Percentiles rank a stretch among this genome's conserved stretches.
Evolutionary conservation across 306 rosid genomes (phyloP).

Genomic region (Trifolium subterraneum): DNA sequence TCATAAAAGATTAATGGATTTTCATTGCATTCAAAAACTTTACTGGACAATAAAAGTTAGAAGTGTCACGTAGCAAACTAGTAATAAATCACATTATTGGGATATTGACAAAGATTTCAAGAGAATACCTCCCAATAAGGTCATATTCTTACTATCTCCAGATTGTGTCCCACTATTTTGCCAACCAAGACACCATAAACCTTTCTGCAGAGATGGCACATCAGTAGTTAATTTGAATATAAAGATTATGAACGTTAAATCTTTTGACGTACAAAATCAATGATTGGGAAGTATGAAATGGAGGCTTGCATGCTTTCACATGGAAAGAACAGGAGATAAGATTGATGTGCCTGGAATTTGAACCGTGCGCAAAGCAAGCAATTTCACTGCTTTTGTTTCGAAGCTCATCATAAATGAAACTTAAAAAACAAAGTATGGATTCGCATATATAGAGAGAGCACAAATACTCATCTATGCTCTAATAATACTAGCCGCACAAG

Average conservation of each 20-base stretch:
- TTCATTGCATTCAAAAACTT: constrained; percentile 15
- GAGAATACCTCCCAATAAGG: constrained; percentile 88
- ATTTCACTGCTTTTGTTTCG: constrained; percentile 9
- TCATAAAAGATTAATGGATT: no score
- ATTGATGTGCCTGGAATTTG: constrained; percentile 10
- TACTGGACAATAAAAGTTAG: background rate
- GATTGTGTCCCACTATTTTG: constrained; percentile 94
- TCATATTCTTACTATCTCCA: constrained; percentile 82
- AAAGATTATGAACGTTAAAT: constrained; percentile 27
- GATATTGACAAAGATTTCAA: constrained; percentile 26
- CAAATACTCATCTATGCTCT: background rate
- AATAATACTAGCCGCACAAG: background rate
- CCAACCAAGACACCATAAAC: constrained; percentile 96
- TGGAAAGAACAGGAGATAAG: constrained; percentile 9
- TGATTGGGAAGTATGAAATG: constrained; percentile 13
- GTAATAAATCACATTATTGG: constrained; percentile 15
- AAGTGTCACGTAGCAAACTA: constrained; percentile 29
- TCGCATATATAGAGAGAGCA: constrained; percentile 17
- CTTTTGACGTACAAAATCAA: constrained; percentile 15
- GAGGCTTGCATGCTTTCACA: constrained; percentile 10
- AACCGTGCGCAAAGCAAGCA: constrained; percentile 2
- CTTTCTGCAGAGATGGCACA: constrained; percentile 63
- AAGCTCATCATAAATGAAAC: background rate
- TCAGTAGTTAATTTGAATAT: constrained; percentile 32
- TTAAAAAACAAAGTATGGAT: background rate